Base-by-base conservation (phyloP, 2,329 filamentous ascomycete species). In the Purpureocillium takamizusanense region DNA sequence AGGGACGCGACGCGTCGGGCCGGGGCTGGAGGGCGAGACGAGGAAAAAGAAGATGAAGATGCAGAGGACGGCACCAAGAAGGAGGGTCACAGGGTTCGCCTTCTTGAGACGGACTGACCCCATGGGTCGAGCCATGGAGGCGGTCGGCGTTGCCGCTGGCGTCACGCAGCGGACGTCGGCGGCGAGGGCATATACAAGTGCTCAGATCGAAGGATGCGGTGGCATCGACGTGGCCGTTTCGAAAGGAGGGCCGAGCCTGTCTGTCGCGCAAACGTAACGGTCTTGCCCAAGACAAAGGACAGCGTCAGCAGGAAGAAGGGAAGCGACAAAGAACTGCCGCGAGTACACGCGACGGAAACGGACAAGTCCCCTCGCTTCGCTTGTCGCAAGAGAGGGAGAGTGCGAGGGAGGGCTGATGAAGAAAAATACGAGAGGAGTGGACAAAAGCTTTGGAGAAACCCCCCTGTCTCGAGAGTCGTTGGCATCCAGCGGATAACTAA, bases 81-180 rank as follows among this genome's bases (percentile, higher is more conserved):
- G 60, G 46, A 90, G 67, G 39, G 83, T 90, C 55, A 84, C 72
- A 46, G 86, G 82, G 63, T 79, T 92, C 58, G 82, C 78, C 66
- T 84, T 83, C 66, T 86, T 86, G 57, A 90, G 75, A 65, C 86
- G 84, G 50, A 76, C 72, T 49, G 75, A 68, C 54, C 76, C 74
- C 69, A 80, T 68, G 59, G 72, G 66, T 57, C 72, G 69, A 55
- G 71, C 68, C 72, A 75, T 75, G 60, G 60, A 46, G 51, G 37
- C 45, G 41, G 37, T 36, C 31, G 31, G 31, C 4, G 5, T 7
- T 13, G 37, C 34, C 35, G 37, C 31, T 33, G 33, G 35, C 23
- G 35, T 44, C 38, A 37, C 35, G 37, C 42, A 35, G 39, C 42
- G 38, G 33, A 18, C 17, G 35, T 41, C 31, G 33, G 25, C 37